A percentile compares a stretch with the other conserved stretches of the same genome.
phyloP scores from a whole-genome alignment of 371 early-diverging fungal genomes.

The Mucor saturninus region DNA sequence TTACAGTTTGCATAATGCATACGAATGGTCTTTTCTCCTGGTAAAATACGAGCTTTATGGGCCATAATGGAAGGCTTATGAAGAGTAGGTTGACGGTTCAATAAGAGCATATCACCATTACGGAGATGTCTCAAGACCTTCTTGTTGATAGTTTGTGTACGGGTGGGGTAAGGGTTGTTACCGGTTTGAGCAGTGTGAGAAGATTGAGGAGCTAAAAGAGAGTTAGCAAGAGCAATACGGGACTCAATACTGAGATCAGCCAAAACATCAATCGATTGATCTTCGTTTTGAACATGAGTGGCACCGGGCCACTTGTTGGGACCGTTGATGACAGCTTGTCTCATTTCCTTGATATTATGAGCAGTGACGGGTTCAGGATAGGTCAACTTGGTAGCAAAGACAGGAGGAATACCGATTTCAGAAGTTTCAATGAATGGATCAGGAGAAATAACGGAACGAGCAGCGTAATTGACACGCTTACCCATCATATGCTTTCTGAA shows the following conservation, averaged over 20 bases:
- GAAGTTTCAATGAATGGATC: conserved; percentile 98
- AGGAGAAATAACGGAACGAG: conserved; percentile 99
- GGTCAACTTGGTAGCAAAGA: conserved; percentile 97
- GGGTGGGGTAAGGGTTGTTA: conserved; percentile 61
- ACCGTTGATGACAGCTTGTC: conserved; percentile 97
- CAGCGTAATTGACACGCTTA: conserved; percentile 99
- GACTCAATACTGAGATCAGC: conserved; percentile 81
- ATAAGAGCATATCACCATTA: conserved; percentile 96
- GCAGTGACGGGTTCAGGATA: conserved; percentile 98
- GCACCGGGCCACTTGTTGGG: conserved; percentile 99
- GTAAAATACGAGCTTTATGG: conserved; percentile 96
- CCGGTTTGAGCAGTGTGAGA: conserved; percentile 51
- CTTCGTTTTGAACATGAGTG: conserved; percentile 91
- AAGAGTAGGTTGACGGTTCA: conserved; percentile 99
- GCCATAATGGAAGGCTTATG: conserved; percentile 99
- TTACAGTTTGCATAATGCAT: conserved; percentile 99
- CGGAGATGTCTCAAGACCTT: conserved; percentile 97
- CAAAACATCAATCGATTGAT: conserved; percentile 85
- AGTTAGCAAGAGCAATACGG: conserved; percentile 95
- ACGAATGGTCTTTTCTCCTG: conserved; percentile 96
- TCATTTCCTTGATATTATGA: conserved; percentile 92
- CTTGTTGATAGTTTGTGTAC: conserved; percentile 82
- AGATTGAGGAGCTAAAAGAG: conserved; percentile 88
- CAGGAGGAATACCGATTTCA: conserved; percentile 98
- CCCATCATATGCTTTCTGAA: conserved; percentile 99